Evolutionary conservation across 1,139 yeast species (phyloP).

Genomic region (Saccharomyces uvarum): DNA sequence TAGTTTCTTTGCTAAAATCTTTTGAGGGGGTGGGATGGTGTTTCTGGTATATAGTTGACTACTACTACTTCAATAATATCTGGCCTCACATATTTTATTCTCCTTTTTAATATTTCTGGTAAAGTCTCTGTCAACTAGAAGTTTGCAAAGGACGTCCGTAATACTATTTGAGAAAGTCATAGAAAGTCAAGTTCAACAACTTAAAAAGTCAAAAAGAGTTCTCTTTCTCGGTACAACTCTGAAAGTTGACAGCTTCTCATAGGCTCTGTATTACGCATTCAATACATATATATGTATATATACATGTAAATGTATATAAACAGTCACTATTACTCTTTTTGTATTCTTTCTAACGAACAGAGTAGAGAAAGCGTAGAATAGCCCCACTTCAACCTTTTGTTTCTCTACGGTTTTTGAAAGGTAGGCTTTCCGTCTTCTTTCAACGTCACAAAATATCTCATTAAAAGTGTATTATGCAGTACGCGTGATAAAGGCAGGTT

Average conservation of each 20-base stretch:
- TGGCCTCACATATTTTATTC: not conserved
- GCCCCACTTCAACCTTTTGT: not conserved
- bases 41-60: not conserved
- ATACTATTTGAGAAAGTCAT: not conserved
- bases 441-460: not conserved
- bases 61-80: not conserved
- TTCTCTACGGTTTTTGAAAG: not conserved
- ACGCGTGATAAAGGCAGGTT: not conserved
- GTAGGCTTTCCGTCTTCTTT: not conserved
- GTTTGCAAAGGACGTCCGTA: not conserved
- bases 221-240: not conserved
- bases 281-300: too few species aligned
- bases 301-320: not conserved
- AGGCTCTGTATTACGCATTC: not conserved
- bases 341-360: not conserved
- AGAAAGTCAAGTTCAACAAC: not conserved
- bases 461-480: not conserved
- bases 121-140: not conserved
- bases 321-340: not conserved
- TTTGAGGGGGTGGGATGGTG: not conserved
- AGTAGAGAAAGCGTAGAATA: not conserved
- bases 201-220: not conserved
- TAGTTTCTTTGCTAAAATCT: not conserved
- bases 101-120: not conserved
- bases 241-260: not conserved